phyloP scores from a whole-genome alignment of 2,329 filamentous ascomycete genomes.

The Fusarium abutilonis region DNA sequence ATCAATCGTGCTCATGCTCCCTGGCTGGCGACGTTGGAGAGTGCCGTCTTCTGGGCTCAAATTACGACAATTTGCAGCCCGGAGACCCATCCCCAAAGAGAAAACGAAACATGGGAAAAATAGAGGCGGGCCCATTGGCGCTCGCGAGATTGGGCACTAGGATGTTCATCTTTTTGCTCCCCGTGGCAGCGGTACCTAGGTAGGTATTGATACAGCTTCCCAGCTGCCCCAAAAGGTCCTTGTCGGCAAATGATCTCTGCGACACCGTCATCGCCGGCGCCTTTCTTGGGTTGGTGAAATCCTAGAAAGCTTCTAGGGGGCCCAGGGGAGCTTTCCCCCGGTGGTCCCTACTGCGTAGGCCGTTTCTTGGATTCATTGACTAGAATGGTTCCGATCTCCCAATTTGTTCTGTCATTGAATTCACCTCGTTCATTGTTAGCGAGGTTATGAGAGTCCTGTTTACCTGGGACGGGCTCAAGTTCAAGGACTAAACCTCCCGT shows the following conservation, averaged over 20 bases:
- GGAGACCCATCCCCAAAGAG: conserved; percentile 32
- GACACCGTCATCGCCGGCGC: conserved; percentile 26
- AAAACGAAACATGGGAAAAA: conserved; percentile 28
- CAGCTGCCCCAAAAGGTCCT: conserved; percentile 5
- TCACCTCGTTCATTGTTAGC: conserved; percentile 13
- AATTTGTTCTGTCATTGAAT: conserved; percentile 34
- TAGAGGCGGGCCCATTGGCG: conserved; percentile 16
- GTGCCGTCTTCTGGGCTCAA: conserved; percentile 18
- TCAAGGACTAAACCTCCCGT: conserved; percentile 28
- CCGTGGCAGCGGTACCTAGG: conserved; percentile 8
- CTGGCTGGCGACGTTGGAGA: conserved; percentile 11
- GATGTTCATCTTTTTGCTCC: conserved; percentile 24
- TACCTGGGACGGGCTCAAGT: conserved; percentile 33
- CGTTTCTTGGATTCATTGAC: conserved; percentile 15
- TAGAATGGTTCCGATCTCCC: conserved; percentile 30
- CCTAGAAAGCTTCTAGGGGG: conserved; percentile 35
- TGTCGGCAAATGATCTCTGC: conserved; percentile 26
- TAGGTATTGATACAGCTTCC: background rate
- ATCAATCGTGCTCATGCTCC: conserved; percentile 17
- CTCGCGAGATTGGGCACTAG: conserved; percentile 36
- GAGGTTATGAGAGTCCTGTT: conserved; percentile 25
- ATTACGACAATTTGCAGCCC: conserved; percentile 35
- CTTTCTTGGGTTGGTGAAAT: conserved; percentile 6
- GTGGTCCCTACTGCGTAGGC: conserved; percentile 14
- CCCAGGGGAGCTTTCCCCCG: conserved; percentile 34